phyloP scores from a whole-genome alignment of 495 filamentous ascomycete genomes.

The Cryomyces minteri region DNA sequence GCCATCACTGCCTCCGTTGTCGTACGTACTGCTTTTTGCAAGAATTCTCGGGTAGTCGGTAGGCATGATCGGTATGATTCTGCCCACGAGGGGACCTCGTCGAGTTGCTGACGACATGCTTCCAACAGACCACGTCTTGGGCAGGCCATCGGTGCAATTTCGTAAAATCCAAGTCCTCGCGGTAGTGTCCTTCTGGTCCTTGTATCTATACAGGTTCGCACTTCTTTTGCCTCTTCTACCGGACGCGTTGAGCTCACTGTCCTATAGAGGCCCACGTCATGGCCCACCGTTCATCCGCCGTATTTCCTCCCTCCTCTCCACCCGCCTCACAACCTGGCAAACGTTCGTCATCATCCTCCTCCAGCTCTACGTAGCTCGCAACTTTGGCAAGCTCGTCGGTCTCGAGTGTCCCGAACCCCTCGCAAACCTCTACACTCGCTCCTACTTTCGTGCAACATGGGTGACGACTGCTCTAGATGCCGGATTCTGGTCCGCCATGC shows the following conservation, averaged over 20 bases:
- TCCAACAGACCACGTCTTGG: constrained; percentile 25
- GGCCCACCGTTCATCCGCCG: constrained; percentile 61
- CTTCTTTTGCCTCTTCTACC: neutral
- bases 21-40: no score
- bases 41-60: no score
- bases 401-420: constrained; percentile 87
- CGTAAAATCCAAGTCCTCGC: constrained; percentile 85
- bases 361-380: constrained; percentile 79
- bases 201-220: constrained; percentile 55
- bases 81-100: no score
- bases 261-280: constrained; percentile 58
- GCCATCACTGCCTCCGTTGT: no score
- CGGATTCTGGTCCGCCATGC: constrained; percentile 98
- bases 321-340: constrained; percentile 69
- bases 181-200: constrained; percentile 79
- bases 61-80: no score
- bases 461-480: constrained; percentile 86
- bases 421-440: constrained; percentile 79
- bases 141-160: constrained; percentile 75
- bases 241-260: constrained; percentile 2
- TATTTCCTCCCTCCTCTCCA: constrained; percentile 50
- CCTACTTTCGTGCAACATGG: constrained; percentile 98
- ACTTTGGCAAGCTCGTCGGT: constrained; percentile 80
- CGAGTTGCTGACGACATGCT: no score
- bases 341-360: constrained; percentile 73